Conservation (phyloP, 2,329 filamentous ascomycete genomes). For the Fusarium albidum region DNA sequence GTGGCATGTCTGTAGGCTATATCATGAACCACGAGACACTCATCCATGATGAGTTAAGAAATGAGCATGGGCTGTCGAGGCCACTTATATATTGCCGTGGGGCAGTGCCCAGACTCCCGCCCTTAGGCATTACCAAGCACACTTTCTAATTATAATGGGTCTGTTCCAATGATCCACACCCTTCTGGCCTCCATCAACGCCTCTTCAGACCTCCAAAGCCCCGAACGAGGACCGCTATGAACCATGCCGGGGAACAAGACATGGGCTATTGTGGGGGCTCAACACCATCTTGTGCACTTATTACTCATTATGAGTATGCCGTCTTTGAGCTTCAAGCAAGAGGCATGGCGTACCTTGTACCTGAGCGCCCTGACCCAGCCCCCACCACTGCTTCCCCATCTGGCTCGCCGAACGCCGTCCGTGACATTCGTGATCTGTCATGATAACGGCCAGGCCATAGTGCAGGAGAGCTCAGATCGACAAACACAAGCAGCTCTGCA, state of each 20-base stretch:
- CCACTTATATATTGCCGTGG: slow-evolving; percentile 25
- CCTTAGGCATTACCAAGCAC: slow-evolving; percentile 16
- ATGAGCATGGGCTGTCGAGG: slow-evolving; percentile 8
- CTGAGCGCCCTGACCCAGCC: background rate
- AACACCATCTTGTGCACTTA: slow-evolving; percentile 16
- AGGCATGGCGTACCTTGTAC: background rate
- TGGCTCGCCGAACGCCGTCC: background rate
- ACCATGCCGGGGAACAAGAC: slow-evolving; percentile 24
- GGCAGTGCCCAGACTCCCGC: slow-evolving; percentile 4
- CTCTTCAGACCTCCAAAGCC: slow-evolving; percentile 18
- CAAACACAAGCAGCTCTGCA: background rate
- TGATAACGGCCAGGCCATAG: background rate
- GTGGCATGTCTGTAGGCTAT: background rate
- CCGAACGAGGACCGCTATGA: slow-evolving; percentile 22
- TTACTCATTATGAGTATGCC: slow-evolving; percentile 23
- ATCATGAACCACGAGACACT: slow-evolving; percentile 3
- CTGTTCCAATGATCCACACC: slow-evolving; percentile 19
- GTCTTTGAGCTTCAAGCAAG: slow-evolving; percentile 1
- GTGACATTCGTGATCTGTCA: background rate
- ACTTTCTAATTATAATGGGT: slow-evolving; percentile 3
- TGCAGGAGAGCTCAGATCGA: background rate
- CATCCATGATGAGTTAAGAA: background rate
- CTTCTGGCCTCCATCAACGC: slow-evolving; percentile 8
- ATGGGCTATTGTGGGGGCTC: slow-evolving; percentile 15
- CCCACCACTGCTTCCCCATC: background rate